Evolutionary conservation across 169 alveolate genomes (phyloP).

Genomic region (Plasmodium chabaudi): DNA sequence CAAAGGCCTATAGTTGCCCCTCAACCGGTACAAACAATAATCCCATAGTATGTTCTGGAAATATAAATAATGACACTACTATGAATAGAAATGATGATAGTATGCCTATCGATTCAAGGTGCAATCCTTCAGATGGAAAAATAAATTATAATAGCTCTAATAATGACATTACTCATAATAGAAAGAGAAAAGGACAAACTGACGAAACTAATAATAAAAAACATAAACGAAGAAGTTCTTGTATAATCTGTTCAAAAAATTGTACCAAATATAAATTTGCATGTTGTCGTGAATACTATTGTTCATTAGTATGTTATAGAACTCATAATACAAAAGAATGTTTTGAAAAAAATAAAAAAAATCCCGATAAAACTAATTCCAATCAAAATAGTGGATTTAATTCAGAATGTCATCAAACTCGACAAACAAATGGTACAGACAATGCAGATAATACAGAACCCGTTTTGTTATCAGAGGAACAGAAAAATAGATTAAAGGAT

Average conservation of each 20-base stretch:
- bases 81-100: background rate
- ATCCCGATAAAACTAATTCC: background rate
- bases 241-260: constrained; percentile 18
- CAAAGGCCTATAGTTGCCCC: background rate
- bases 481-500: constrained; percentile 49
- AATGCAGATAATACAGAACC: constrained; percentile 27
- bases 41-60: background rate
- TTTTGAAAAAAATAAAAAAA: background rate
- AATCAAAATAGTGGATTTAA: too few species aligned
- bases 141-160: background rate
- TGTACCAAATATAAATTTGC: constrained; percentile 30
- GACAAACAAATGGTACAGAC: background rate
- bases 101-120: too few species aligned
- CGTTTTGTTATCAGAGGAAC: constrained; percentile 25
- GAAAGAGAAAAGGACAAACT: constrained; percentile 14
- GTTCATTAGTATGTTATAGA: constrained; percentile 27
- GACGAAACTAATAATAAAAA: constrained; percentile 16
- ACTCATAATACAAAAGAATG: constrained; percentile 26
- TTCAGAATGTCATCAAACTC: too few species aligned
- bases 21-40: too few species aligned
- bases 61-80: background rate
- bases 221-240: background rate
- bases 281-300: constrained; percentile 33
- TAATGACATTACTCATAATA: background rate
- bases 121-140: too few species aligned